These are phyloP conservation scores for Maudiozyma humilis DNA, from an alignment of 1,139 yeast genomes.

Conservation along the genomic window DNA sequence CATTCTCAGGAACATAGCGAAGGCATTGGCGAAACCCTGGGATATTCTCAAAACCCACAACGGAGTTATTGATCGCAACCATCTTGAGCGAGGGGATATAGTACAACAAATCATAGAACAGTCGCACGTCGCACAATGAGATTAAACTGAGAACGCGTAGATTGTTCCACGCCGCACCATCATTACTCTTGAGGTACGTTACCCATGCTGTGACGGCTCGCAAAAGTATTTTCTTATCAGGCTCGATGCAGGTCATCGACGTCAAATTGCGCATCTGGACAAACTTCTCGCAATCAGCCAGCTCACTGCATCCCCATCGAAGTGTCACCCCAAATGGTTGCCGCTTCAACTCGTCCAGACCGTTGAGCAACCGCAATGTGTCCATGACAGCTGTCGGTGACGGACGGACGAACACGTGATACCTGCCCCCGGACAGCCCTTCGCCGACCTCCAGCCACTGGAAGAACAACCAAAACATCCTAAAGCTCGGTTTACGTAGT, in stretches of 20 bases:
- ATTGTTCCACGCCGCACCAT: constrained; percentile 11
- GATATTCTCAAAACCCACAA: too few species aligned
- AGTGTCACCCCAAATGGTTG: constrained; percentile 5
- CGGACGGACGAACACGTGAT: too few species aligned
- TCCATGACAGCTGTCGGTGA: too few species aligned
- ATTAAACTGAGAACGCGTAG: constrained; percentile 9
- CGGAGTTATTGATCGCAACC: too few species aligned
- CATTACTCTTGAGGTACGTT: constrained; percentile 7
- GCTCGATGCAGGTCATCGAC: constrained; percentile 5
- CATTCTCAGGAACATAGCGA: too few species aligned
- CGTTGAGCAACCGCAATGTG: constrained; percentile 8
- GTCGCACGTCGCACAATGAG: constrained; percentile 9
- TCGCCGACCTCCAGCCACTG: too few species aligned
- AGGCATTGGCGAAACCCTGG: too few species aligned
- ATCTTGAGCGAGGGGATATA: constrained; percentile 9
- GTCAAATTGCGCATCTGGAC: constrained; percentile 8
- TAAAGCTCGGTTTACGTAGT: too few species aligned
- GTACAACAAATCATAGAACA: constrained; percentile 10
- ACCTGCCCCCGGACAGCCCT: too few species aligned
- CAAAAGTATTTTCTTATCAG: background rate
- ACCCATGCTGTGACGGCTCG: constrained; percentile 8
- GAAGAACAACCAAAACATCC: too few species aligned
- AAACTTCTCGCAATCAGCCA: constrained; percentile 6
- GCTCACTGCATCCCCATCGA: constrained; percentile 3
- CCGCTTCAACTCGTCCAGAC: constrained; percentile 1